Base-by-base conservation (phyloP, 805 yeast genomes). In the Wickerhamomyces hampshirensis region DNA sequence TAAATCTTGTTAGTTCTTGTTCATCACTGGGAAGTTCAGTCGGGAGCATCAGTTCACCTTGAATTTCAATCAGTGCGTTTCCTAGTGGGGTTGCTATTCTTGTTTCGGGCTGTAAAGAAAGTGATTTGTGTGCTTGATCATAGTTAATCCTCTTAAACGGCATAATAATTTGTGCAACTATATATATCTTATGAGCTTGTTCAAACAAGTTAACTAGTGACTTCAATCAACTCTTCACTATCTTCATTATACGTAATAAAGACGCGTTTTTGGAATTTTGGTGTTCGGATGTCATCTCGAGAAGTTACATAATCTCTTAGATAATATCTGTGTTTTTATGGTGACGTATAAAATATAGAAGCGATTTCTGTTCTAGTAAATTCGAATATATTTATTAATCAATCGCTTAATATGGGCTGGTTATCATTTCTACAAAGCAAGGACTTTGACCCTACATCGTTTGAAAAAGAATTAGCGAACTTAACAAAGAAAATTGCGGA, bases 11-110 rank as follows among this genome's bases (percentile, higher is more conserved):
- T 7, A 21, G 24, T 8, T 41, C 43, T 19, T 53, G 54, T 38
- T 65, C 69, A 26, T 57, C 64, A 2, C 42, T 46, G 6, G 69
- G 67, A 16, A 51, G 49, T 15, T 48, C 49, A 4, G 49, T 39
- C 1, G 80, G 79, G 4, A 78, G 51, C 38, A 75, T 73, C 27
- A 83, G 55, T 24, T 78, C 85, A 8, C 93, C 93, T 51, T 83
- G 93, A 14, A 83, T 81, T 53, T 83, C 93, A 14, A 83, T 42
- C 13, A 83, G 48, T 3, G 73, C 67, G 29, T 77, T 67, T 1
- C 91, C 93, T 29, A 62, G 58, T 1, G 78, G 70, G 0, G 89
- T 77, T 2, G 69, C 46, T 2, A 46, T 37, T 3, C 30, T 13
- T 14, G 46, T 8, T 4, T 27, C 38, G 8, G 13, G 13, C 6